Percentiles rank a stretch among this genome's conserved stretches.
These are phyloP conservation scores for Melanomma pulvis-pyrius DNA, from an alignment of 495 filamentous ascomycete species.

Conservation along the genomic window DNA sequence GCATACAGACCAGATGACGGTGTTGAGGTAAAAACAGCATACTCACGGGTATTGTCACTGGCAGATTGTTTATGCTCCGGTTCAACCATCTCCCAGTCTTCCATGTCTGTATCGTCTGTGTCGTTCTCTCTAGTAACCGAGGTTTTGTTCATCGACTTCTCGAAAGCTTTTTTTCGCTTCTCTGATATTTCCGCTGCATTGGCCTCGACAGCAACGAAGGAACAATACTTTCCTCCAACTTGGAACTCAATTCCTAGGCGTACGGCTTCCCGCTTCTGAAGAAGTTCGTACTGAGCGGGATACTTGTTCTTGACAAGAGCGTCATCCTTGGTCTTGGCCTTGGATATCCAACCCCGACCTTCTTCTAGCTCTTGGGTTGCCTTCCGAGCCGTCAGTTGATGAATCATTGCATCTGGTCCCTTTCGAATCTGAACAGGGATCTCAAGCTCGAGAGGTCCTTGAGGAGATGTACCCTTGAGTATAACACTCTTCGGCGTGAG, in stretches of 20 bases:
- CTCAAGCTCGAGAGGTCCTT: slow-evolving; percentile 61
- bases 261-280: slow-evolving; percentile 65
- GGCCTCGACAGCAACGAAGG: slow-evolving; percentile 66
- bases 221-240: slow-evolving; percentile 67
- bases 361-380: slow-evolving; percentile 70
- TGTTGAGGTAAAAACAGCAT: not conserved
- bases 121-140: not conserved
- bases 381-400: slow-evolving; percentile 69
- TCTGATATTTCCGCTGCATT: slow-evolving; percentile 33
- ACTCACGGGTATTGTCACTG: not conserved
- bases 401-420: slow-evolving; percentile 58
- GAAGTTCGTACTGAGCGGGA: slow-evolving; percentile 51
- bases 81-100: slow-evolving; percentile 23
- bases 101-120: not conserved
- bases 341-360: slow-evolving; percentile 64
- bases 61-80: not conserved
- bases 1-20: no score
- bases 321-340: slow-evolving; percentile 51
- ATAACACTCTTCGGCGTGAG: slow-evolving; percentile 57
- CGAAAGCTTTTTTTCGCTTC: slow-evolving; percentile 21
- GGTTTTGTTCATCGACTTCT: slow-evolving; percentile 6
- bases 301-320: slow-evolving; percentile 54
- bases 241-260: slow-evolving; percentile 64
- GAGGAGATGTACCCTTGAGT: slow-evolving; percentile 55
- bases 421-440: slow-evolving; percentile 59